Base-by-base conservation (phyloP, 371 early-diverging fungal species). In the Mortierella sp. region DNA sequence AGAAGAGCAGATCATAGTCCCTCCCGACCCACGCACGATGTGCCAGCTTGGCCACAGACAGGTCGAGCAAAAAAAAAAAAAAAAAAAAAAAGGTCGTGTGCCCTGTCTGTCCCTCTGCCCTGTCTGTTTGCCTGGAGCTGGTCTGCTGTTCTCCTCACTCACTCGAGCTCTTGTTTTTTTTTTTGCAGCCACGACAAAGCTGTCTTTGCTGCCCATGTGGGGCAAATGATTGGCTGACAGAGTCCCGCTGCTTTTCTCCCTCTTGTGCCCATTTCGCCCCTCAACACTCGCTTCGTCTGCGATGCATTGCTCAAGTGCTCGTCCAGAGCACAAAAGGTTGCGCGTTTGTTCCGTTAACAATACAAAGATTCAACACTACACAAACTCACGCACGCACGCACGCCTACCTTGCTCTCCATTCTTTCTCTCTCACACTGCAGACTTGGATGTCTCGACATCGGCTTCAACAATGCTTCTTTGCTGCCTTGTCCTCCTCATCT, bases 391-490 rank as follows among this genome's bases (percentile, higher is more conserved):
- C 50, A 43, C 16, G 45, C 16, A 48, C n/a, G 4, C 45, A 59
- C 45, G 43, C 60, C 30, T 43, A 45, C 37, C 15, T 25, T 44
- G 7, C 25, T 45, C 18, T 23, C 4, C 21, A 5, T 6, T 44
- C 45, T 44, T 23, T 59, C 16, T 16, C 25, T 15, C 14, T 6
- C 16, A 44, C 25, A 43, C 19, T 50, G 26, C 58, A 68, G 37
- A 60, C 21, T 48, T 60, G 19, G 18, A 25, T 23, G 16, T 52
- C 51, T 44, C 55, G 26, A 63, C 29, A 69, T 68, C 69, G 57
- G 25, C 48, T 50, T 43, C 64, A 63, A 64, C 68, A 29, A 67
- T 68, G 21, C 68, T 68, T 68, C 51, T 30, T 66, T 68, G 51
- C 37, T 68, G 57, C 70, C 59, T 56, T 66, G 29, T 55, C 21